Evolutionary conservation across 2,329 filamentous ascomycete species (phyloP).

Genomic region (Lojkania enalia): DNA sequence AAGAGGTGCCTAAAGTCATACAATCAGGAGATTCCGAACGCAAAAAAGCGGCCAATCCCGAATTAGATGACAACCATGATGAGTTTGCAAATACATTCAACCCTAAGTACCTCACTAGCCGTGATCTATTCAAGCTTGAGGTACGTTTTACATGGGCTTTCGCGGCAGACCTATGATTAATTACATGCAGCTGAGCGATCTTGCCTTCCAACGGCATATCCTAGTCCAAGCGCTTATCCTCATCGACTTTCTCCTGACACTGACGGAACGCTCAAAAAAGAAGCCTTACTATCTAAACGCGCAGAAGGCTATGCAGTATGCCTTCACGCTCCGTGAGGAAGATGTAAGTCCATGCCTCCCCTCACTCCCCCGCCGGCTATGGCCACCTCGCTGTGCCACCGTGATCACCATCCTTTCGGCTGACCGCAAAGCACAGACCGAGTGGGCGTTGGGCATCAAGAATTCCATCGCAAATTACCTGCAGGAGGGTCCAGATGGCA

Average conservation of each 20-base stretch:
- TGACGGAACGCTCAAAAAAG: slow-evolving; percentile 79
- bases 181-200: slow-evolving; percentile 73
- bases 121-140: slow-evolving; percentile 94
- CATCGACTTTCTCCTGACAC: slow-evolving; percentile 90
- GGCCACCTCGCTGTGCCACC: slow-evolving; percentile 18
- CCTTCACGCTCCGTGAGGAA: slow-evolving; percentile 75
- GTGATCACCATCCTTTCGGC: slow-evolving; percentile 33
- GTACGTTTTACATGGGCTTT: slow-evolving; percentile 51
- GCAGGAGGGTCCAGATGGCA: slow-evolving; percentile 77
- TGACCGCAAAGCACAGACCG: slow-evolving; percentile 59
- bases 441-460: slow-evolving; percentile 83
- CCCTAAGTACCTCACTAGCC: slow-evolving; percentile 97
- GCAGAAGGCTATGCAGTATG: slow-evolving; percentile 88
- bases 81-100: slow-evolving; percentile 80
- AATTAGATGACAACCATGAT: slow-evolving; percentile 57
- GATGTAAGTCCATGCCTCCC: slow-evolving; percentile 63
- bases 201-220: slow-evolving; percentile 91
- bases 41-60: slow-evolving; percentile 42
- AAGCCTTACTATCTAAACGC: slow-evolving; percentile 70
- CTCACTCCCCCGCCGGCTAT: slow-evolving; percentile 19
- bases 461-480: slow-evolving; percentile 80
- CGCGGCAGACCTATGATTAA: slow-evolving; percentile 31
- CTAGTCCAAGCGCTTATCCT: slow-evolving; percentile 94
- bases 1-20: slow-evolving; percentile 66
- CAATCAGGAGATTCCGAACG: slow-evolving; percentile 70